Evolutionary conservation across 2,329 filamentous ascomycete species (phyloP), one percentile per base, ranked within the genome.

Genomic region (Pezicula carpinea): DNA sequence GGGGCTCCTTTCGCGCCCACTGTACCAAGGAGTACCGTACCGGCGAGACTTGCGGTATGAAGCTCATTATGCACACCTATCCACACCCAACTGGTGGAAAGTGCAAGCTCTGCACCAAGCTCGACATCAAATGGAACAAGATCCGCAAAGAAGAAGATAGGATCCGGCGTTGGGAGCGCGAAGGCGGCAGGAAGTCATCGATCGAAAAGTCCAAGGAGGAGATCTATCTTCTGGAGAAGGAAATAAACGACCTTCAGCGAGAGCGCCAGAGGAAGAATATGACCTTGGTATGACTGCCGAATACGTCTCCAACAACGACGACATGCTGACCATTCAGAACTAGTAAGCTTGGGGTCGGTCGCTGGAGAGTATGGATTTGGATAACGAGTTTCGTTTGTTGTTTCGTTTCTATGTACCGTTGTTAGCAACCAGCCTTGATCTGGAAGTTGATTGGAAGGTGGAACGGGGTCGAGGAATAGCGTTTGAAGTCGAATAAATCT

Each of bases 21-120:
- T 97, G 92, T 77, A 85, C 87, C 68, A 90, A 89, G 69, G 92
- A 96, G 68, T 95, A 95, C 72, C 87, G 92, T 56, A 96, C 88
- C 57, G 92, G 92, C 61, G 92, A 97, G 75, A 96, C 92, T 32
- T 97, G 92, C 70, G 92, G 92, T 52, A 85, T 96, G 72, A 95
- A 89, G 71, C 80, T 96, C 54, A 84, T 96, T 63, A 90, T 87
- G 73, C 73, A 81, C 58, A 91, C 88, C 21, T 75, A 80, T 54
- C 73, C 74, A 49, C 75, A 85, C 45, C 59, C 66, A 36, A 14
- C 38, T 15, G 79, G 79, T 46, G 59, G 59, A 14, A 79, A 81
- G 59, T 97, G 92, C 75, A 88, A 87, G 65, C 76, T 90, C 53
- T 97, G 92, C 72, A 84, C 89, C 62, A 90, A 93, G 69, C 89